A percentile compares a stretch with the other conserved stretches of the same genome.
phyloP scores from a whole-genome alignment of 352 stramenopile species.

The Thalassiosira exigua region DNA sequence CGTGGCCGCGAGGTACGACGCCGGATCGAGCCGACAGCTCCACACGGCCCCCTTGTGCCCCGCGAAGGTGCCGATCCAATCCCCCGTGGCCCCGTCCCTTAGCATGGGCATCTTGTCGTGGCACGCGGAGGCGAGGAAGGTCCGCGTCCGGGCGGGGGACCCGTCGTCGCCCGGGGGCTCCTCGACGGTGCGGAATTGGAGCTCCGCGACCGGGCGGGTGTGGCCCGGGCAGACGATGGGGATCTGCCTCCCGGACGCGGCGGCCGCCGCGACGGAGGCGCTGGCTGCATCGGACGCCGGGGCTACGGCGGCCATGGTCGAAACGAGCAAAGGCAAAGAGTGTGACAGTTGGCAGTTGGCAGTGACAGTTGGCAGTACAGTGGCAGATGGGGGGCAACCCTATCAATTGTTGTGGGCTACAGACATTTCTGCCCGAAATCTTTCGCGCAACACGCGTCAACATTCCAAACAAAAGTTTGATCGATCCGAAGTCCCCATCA shows the following conservation, averaged over 20 bases:
- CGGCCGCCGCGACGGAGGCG: conserved; percentile 8
- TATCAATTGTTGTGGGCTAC: too few relatives aligned
- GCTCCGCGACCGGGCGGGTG: conserved; percentile 81
- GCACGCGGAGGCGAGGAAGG: conserved; percentile 65
- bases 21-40: conserved; percentile 89
- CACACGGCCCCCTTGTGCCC: conserved; percentile 94
- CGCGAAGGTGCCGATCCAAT: conserved; percentile 97
- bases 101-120: conserved; percentile 87
- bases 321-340: too few relatives aligned
- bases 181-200: conserved; percentile 75
- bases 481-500: too few relatives aligned
- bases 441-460: too few relatives aligned
- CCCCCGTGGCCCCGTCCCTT: conserved; percentile 81
- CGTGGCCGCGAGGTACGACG: conserved; percentile 88
- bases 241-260: conserved; percentile 66
- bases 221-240: conserved; percentile 86
- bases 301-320: conserved; percentile 30
- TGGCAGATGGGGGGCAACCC: too few relatives aligned
- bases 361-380: too few relatives aligned
- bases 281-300: not conserved
- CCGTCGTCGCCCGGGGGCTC: conserved; percentile 21
- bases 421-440: too few relatives aligned
- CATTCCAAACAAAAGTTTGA: too few relatives aligned
- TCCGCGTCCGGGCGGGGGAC: conserved; percentile 10
- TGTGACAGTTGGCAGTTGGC: too few relatives aligned